Percentiles rank a stretch among this genome's conserved stretches.
These are phyloP conservation scores for Pseudocohnilembus persalinus DNA, from an alignment of 169 alveolate species.

Conservation along the genomic window DNA sequence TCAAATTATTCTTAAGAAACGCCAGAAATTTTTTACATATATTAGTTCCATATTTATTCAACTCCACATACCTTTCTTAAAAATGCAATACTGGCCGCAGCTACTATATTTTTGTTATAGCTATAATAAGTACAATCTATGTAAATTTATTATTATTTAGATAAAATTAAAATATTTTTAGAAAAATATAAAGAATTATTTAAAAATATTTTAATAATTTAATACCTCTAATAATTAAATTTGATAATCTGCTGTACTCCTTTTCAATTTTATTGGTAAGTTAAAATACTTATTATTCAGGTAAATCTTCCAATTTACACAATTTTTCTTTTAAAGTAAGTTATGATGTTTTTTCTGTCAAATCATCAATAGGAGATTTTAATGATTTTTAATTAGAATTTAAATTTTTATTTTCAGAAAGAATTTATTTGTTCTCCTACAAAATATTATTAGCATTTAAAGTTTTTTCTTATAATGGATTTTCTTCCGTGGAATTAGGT, in stretches of 20 bases:
- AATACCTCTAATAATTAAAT: slow-evolving; percentile 14
- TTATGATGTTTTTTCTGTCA: too few species aligned
- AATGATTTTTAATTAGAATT: slow-evolving; percentile 5
- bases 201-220: neutral
- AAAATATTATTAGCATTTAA: too few species aligned
- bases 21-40: neutral
- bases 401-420: too few species aligned
- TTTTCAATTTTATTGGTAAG: slow-evolving; percentile 11
- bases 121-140: slow-evolving; percentile 8
- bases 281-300: neutral
- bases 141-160: neutral
- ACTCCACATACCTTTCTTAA: slow-evolving; percentile 14
- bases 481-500: neutral
- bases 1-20: neutral
- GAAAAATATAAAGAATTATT: neutral
- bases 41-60: slow-evolving; percentile 6
- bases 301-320: neutral
- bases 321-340: slow-evolving; percentile 3
- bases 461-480: too few species aligned
- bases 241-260: slow-evolving; percentile 1
- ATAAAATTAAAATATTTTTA: neutral
- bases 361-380: neutral
- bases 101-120: neutral
- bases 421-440: neutral
- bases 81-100: slow-evolving; percentile 22